phyloP scores from a whole-genome alignment of 1,139 yeast species.

The Candida sp. region DNA sequence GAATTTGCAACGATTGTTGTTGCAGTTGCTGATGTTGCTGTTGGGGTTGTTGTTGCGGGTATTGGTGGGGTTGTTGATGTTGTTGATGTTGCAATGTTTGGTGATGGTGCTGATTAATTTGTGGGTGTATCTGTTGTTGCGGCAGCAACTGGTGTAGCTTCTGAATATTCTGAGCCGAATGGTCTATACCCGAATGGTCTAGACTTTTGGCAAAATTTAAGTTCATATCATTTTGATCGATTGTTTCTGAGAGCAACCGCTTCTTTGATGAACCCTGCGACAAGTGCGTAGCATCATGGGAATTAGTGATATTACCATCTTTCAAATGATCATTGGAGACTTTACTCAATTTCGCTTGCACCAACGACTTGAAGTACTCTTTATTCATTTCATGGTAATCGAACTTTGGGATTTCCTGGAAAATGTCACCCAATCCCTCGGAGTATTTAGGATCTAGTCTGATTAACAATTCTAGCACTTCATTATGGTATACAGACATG shows the following conservation, averaged over 20 bases:
- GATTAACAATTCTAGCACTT: conserved; percentile 30
- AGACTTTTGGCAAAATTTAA: background rate
- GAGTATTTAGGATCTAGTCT: conserved; percentile 25
- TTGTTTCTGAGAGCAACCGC: conserved; percentile 8
- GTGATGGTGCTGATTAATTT: background rate
- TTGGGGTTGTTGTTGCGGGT: conserved; percentile 1
- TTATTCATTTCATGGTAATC: conserved; percentile 29
- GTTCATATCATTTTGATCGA: background rate
- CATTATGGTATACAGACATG: conserved; percentile 40
- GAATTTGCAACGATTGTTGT: background rate
- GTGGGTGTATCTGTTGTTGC: background rate
- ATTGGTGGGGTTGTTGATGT: background rate
- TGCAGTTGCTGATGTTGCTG: conserved; percentile 1
- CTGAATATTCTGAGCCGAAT: background rate
- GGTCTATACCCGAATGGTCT: conserved; percentile 1
- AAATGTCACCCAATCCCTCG: conserved; percentile 29
- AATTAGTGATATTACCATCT: background rate
- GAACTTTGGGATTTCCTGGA: conserved; percentile 30
- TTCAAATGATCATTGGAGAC: conserved; percentile 3
- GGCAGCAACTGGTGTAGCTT: background rate
- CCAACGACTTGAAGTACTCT: conserved; percentile 27
- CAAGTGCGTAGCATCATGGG: background rate
- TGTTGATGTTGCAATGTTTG: background rate
- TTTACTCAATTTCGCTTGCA: conserved; percentile 13
- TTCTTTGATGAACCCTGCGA: conserved; percentile 9